Evolutionary conservation across 129 eudicot species (phyloP), one percentile per base, ranked within the genome.

Genomic region (Sambucus nigra): DNA sequence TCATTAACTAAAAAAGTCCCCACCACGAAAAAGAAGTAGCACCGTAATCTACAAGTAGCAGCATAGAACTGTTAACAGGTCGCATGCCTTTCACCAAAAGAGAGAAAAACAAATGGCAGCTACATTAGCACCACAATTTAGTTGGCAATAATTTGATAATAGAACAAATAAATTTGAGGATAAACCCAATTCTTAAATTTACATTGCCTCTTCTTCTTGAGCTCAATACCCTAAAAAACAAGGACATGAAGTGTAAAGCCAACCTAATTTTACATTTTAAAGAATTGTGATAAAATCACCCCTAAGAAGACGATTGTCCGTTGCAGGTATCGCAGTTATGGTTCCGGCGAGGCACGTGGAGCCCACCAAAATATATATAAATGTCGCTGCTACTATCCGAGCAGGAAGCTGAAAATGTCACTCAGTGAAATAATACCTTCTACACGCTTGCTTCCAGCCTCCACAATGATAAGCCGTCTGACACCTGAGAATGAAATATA

Each of bases 401-500:
- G 61, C 70, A 81, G 63, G 70, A 81, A 82, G 63, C 72, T 69
- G 69, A 77, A 73, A 41, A 77, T 44, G 55, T 82, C 91, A 6
- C 76, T 68, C 50, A 77, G 65, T 15, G 91, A 62, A 41, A 82
- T 52, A 13, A 82, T 75, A 1, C 91, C 91, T 65, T 77, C 81
- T 28, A 82, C 80, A 0, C 76, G 81, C 64, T 77, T 82, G 68
- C 81, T 82, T 55, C 91, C 85, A 26, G 81, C 85, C 64, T 82
- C 91, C 55, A 82, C 85, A n/a, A 82, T 49, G 0, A 82, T 51
- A 38, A 82, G 73, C 47, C 81, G 64, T 48, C 91, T 77, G 2
- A 77, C 85, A n/a, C 91, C 91, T 82, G 75, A 22, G 7, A n/a
- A n/a, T n/a, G n/a, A n/a, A n/a, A n/a, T n/a, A n/a, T n/a, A n/a